A percentile compares a stretch with the other conserved stretches of the same genome.
Conservation (phyloP, 2,329 filamentous ascomycete genomes). For the Xenoacremonium recifei region DNA sequence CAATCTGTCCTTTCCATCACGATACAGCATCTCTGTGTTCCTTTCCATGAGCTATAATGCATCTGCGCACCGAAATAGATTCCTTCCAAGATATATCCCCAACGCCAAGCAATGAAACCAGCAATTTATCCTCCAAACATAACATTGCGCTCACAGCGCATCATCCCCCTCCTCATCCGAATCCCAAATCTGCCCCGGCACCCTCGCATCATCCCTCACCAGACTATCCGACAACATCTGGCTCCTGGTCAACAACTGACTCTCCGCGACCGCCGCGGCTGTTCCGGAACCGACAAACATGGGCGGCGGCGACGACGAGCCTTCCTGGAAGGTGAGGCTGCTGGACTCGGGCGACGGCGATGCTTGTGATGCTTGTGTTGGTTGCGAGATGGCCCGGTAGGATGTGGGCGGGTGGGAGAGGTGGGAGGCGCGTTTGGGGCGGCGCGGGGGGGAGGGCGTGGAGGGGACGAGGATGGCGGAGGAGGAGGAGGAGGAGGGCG, state of each 20-base stretch:
- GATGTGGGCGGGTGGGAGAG: slow-evolving; percentile 12
- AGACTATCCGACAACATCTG: slow-evolving; percentile 53
- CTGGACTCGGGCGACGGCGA: slow-evolving; percentile 21
- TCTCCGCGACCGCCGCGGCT: slow-evolving; percentile 8
- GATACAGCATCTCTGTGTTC: no score
- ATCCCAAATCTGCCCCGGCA: slow-evolving; percentile 36
- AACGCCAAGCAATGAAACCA: no score
- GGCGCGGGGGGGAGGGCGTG: slow-evolving; percentile 23
- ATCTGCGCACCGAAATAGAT: no score
- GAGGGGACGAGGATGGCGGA: slow-evolving; percentile 34
- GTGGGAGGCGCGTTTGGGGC: slow-evolving; percentile 5
- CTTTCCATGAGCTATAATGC: no score
- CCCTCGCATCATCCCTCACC: slow-evolving; percentile 33
- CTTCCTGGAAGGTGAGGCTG: slow-evolving; percentile 26
- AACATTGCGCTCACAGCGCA: slow-evolving; percentile 17
- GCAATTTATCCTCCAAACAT: no score
- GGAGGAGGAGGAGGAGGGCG: slow-evolving; percentile 32
- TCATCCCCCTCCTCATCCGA: slow-evolving; percentile 31
- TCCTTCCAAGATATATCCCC: no score
- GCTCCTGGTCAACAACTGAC: slow-evolving; percentile 49
- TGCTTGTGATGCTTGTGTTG: slow-evolving; percentile 36
- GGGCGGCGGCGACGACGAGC: slow-evolving; percentile 17
- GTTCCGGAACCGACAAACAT: no score
- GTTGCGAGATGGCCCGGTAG: slow-evolving; percentile 30
- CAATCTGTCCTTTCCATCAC: background rate